Percentiles rank a stretch among this genome's conserved stretches.
Conservation (phyloP, 139 green algal species). For the Closterium sp. region DNA sequence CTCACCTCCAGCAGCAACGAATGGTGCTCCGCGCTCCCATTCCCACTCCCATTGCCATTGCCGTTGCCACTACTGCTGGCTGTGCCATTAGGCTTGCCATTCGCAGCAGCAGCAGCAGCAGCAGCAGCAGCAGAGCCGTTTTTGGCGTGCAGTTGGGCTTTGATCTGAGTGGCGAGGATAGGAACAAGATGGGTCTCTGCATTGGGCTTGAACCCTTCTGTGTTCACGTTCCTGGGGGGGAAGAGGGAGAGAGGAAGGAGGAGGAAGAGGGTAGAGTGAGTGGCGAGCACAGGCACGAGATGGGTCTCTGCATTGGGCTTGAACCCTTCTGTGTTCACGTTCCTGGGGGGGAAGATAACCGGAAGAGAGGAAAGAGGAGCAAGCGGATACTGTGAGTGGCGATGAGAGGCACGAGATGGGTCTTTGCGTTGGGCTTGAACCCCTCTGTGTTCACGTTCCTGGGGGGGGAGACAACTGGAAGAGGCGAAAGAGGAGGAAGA, state of each 20-base stretch:
- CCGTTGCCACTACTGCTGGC: neutral
- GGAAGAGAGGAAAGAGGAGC: neutral
- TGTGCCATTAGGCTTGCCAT: neutral
- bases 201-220: slow-evolving; percentile 90
- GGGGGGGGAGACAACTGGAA: neutral
- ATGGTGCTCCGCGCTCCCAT: neutral
- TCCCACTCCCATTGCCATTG: neutral
- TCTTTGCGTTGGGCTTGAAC: slow-evolving; percentile 91
- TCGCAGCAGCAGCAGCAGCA: neutral
- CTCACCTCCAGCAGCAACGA: neutral
- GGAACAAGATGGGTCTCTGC: slow-evolving; percentile 81
- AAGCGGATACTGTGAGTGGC: slow-evolving; percentile 51
- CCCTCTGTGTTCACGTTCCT: slow-evolving; percentile 63
- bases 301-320: slow-evolving; percentile 90
- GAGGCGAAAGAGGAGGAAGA: neutral
- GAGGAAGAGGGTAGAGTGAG: slow-evolving; percentile 5
- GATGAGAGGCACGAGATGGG: slow-evolving; percentile 82
- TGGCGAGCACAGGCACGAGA: slow-evolving; percentile 80
- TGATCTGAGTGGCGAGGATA: slow-evolving; percentile 47
- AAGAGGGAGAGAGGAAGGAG: neutral
- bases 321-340: slow-evolving; percentile 73
- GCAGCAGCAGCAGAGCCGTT: neutral
- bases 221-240: slow-evolving; percentile 47
- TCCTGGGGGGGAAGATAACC: slow-evolving; percentile 19
- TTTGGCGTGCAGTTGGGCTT: neutral